Percentiles rank a stretch among this genome's conserved stretches.
Evolutionary conservation across 441 rosid species (phyloP).

Genomic region (Geranium incanum): DNA sequence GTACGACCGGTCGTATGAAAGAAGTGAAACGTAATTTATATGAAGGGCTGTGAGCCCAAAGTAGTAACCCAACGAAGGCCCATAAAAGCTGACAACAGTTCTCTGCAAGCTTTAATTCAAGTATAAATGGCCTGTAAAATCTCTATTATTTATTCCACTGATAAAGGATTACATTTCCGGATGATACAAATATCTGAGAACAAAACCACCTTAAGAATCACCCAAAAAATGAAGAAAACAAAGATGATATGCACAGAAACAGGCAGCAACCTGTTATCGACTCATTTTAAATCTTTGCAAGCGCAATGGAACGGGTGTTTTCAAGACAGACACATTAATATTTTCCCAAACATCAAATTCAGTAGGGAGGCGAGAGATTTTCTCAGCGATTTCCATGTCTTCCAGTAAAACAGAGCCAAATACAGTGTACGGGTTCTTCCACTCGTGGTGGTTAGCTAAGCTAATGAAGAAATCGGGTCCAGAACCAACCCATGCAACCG

Average conservation of each 20-base stretch:
- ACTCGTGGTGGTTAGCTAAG: slow-evolving; percentile 73
- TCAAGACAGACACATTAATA: slow-evolving; percentile 59
- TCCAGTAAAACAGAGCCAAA: slow-evolving; percentile 78
- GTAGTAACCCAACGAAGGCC: too few species aligned
- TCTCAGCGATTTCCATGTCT: slow-evolving; percentile 77
- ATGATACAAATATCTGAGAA: background rate
- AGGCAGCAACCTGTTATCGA: slow-evolving; percentile 4
- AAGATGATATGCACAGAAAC: background rate
- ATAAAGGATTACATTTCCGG: background rate
- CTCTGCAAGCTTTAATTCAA: background rate
- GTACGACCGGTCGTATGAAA: background rate
- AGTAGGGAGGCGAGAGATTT: slow-evolving; percentile 61
- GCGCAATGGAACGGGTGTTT: slow-evolving; percentile 52
- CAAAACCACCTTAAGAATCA: background rate
- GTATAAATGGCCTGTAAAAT: background rate
- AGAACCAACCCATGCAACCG: slow-evolving; percentile 82
- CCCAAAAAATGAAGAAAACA: background rate
- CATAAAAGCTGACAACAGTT: background rate
- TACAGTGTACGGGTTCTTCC: slow-evolving; percentile 66
- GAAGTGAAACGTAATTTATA: background rate
- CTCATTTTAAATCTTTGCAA: slow-evolving; percentile 41
- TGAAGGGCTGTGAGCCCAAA: background rate
- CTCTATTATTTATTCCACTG: background rate
- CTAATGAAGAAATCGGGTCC: slow-evolving; percentile 91
- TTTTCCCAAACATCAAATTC: slow-evolving; percentile 71